Base-by-base conservation (phyloP, 164 flowering plant species). In the Euptelea pleiosperma region DNA sequence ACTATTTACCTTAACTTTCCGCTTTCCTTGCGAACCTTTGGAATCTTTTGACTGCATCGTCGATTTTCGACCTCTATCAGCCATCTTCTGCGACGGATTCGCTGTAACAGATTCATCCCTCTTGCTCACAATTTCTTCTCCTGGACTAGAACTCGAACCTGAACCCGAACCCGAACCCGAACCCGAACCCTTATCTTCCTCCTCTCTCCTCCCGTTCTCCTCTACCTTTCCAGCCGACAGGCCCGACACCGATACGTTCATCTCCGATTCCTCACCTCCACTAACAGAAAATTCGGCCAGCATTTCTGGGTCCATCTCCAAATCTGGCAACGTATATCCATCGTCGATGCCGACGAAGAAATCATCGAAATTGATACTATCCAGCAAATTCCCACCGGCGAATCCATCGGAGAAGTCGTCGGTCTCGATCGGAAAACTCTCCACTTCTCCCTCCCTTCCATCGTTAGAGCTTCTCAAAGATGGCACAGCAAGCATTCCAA, bases 261-360 rank as follows among this genome's bases (percentile, higher is more conserved):
- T n/a, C 7, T 78, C 77, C 15, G 86, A 83, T 26, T 80, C 85
- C 29, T 82, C 85, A 4, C 81, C 79, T 4, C 79, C 70, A 61
- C 81, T 77, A 46, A 62, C 41, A 0, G 98, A 79, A 52, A 82
- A 83, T 16, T 84, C 92, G 0, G 91, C 84, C 1, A 87, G 73
- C 55, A 91, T 57, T 21, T 91, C 93, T 12, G 91, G 74, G 76
- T 89, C 96, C 82, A 89, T 75, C 73, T 87, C 96, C 83, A 92
- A 71, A 69, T 84, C 93, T 10, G 91, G 98, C 52, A 89, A 59
- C 36, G 75, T 61, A 42, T 89, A 87, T 5, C 76, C 83, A 39
- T 82, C 81, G 5, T 70, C 75, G 41, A 82, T 75, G 2, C 84
- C 88, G 10, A 71, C 41, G 42, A 89, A 92, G 1, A 91, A 68